Evolutionary conservation across 495 filamentous ascomycete genomes (phyloP).

Genomic region (Aspergillus homomorphus): DNA sequence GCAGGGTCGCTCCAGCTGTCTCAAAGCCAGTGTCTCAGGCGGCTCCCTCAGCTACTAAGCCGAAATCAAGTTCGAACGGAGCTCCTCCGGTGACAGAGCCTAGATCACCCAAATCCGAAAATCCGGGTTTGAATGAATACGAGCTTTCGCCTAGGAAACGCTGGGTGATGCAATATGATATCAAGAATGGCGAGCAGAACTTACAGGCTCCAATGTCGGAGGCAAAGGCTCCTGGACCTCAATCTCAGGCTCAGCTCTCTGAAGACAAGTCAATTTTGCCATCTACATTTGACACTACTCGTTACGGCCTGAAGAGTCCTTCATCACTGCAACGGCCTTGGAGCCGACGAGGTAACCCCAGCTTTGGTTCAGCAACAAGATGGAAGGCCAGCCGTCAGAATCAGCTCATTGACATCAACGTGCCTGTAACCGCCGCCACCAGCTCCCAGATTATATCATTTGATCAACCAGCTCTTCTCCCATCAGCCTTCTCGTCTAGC

Average conservation of each 20-base stretch:
- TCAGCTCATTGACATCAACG: conserved; percentile 17
- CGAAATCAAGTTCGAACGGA: neutral
- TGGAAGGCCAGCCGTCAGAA: neutral
- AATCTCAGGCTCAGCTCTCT: neutral
- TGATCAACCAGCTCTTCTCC: conserved; percentile 20
- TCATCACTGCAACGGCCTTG: neutral
- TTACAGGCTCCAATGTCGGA: neutral
- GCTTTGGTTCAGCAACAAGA: neutral
- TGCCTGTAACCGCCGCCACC: neutral
- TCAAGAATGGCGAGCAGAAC: neutral
- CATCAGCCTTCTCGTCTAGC: neutral
- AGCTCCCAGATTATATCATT: conserved; percentile 8
- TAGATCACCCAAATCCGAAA: neutral
- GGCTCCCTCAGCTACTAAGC: neutral
- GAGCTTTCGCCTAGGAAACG: conserved; percentile 11
- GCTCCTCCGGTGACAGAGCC: neutral
- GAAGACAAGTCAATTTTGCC: conserved; percentile 2
- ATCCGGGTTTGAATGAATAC: neutral
- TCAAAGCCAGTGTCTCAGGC: neutral
- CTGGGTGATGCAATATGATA: conserved; percentile 23
- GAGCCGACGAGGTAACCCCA: neutral
- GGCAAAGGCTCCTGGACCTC: neutral
- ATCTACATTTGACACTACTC: conserved; percentile 14
- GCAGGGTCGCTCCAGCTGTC: conserved; percentile 5
- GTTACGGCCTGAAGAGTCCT: conserved; percentile 15